Evolutionary conservation across 208 protist genomes (phyloP), one percentile per base, ranked within the genome.

Genomic region (Acanthamoeba castellanii): DNA sequence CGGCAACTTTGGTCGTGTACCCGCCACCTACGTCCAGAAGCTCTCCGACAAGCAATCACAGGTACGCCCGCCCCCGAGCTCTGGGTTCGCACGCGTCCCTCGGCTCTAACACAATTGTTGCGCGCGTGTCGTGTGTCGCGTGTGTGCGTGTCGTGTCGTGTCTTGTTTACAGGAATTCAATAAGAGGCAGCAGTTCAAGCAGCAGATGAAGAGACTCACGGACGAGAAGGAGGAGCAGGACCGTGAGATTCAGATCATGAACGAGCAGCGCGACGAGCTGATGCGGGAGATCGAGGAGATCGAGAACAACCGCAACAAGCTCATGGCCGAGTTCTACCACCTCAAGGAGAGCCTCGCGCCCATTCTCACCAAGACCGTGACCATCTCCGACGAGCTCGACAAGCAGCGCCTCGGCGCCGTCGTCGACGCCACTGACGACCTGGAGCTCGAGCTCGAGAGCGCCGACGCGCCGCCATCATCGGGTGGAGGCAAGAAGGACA

Each of bases 141-240:
- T 42, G 14, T 66, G 25, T 4, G 25, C 37, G 37, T 42, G n/a
- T 42, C 42, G 42, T 47, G 42, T 47, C 42, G 6, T 47, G 42
- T 47, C 42, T 0, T 47, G 42, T 3, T 2, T 47, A 2, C 18
- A 57, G 52, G 52, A 57, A 20, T 57, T 57, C 52, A 70, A 59
- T 32, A 37, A 64, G 50, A n/a, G 34, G 82, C 82, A 90, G 27
- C 82, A 90, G 57, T 88, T 88, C 55, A 90, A 90, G 57, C 50
- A 90, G 82, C 50, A 64, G 81, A 30, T 90, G 18, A 90, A 68
- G 50, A 11, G 50, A n/a, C 50, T 70, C 55, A 90, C 50, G 1
- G 82, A 90, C 13, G 82, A 90, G 34, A 90, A 90, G 32, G 82
- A 90, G 57, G 57, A 70, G 82, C 82, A 66, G 32, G 82, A 61